Evolutionary conservation across 495 filamentous ascomycete genomes (phyloP).

Genomic region (Xylaria venustula): DNA sequence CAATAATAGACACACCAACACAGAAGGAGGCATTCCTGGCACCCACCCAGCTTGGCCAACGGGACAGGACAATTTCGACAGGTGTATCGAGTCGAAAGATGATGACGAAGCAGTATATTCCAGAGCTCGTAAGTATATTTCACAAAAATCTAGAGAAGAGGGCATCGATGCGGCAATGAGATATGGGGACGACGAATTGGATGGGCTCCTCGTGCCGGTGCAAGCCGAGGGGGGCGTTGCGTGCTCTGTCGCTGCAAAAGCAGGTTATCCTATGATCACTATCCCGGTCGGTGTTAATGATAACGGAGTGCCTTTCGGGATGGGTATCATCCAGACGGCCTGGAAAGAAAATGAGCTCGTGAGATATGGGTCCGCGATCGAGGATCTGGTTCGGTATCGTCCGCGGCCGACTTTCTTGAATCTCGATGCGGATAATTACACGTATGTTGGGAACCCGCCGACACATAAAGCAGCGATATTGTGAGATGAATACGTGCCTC

Average conservation of each 20-base stretch:
- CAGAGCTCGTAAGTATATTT: conserved; percentile 62
- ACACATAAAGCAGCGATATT: too few species aligned
- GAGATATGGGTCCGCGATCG: conserved; percentile 66
- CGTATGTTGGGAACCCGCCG: conserved; percentile 2
- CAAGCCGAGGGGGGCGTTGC: conserved; percentile 61
- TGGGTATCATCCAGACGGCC: conserved; percentile 65
- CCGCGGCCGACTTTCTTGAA: conserved; percentile 27
- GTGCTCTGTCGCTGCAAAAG: conserved; percentile 52
- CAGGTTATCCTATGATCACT: conserved; percentile 68
- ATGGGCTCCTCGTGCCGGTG: conserved; percentile 60
- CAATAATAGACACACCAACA: conserved; percentile 63
- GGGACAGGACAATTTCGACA: conserved; percentile 69
- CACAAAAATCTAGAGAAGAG: conserved; percentile 49
- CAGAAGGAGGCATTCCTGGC: conserved; percentile 64
- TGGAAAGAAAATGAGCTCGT: conserved; percentile 61
- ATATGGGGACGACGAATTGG: conserved; percentile 47
- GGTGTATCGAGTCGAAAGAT: conserved; percentile 57
- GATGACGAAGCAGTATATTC: conserved; percentile 65
- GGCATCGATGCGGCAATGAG: conserved; percentile 67
- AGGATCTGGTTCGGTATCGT: conserved; percentile 40
- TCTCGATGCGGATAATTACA: conserved; percentile 5
- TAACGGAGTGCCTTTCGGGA: conserved; percentile 66
- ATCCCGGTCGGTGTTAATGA: conserved; percentile 57
- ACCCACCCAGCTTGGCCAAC: conserved; percentile 40
- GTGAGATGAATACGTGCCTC: too few species aligned